These are phyloP conservation scores for Suhomyces chickasaworum DNA, from an alignment of 1,139 yeast genomes.

Conservation along the genomic window DNA sequence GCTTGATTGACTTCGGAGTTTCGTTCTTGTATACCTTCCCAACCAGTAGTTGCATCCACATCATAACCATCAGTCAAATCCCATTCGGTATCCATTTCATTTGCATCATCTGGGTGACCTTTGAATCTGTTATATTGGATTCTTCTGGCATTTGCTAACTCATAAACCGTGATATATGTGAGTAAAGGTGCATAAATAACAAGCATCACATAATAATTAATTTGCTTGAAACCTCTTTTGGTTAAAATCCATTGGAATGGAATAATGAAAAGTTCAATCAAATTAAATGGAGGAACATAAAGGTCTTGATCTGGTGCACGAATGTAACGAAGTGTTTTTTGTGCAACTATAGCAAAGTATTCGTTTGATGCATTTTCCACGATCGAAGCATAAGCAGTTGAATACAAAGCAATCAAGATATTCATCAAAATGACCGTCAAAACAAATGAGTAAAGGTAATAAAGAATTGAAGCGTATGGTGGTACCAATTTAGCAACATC, in stretches of 20 bases:
- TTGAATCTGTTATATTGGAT: constrained; percentile 70
- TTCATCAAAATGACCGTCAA: constrained; percentile 75
- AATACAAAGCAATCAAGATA: constrained; percentile 79
- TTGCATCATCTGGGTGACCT: constrained; percentile 76
- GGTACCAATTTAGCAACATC: constrained; percentile 74
- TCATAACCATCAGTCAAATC: constrained; percentile 78
- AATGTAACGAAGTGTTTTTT: constrained; percentile 78
- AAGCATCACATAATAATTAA: constrained; percentile 60
- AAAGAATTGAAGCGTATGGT: constrained; percentile 78
- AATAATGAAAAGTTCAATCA: constrained; percentile 58
- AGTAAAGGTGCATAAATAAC: constrained; percentile 70
- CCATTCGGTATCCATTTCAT: constrained; percentile 80
- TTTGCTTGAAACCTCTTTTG: constrained; percentile 28
- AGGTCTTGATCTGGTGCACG: constrained; percentile 89
- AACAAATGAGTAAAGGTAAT: constrained; percentile 75
- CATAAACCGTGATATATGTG: constrained; percentile 60
- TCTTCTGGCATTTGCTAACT: constrained; percentile 65
- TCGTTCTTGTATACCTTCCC: constrained; percentile 44
- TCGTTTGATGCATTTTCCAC: constrained; percentile 83
- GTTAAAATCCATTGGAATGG: constrained; percentile 37
- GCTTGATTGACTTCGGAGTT: constrained; percentile 41
- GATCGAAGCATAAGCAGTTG: constrained; percentile 80
- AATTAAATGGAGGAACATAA: constrained; percentile 82
- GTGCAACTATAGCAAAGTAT: constrained; percentile 81
- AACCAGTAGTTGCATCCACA: constrained; percentile 36